These are phyloP conservation scores for Termitomyces titanicus DNA, from an alignment of 768 basidiomycete genomes.

Conservation along the genomic window DNA sequence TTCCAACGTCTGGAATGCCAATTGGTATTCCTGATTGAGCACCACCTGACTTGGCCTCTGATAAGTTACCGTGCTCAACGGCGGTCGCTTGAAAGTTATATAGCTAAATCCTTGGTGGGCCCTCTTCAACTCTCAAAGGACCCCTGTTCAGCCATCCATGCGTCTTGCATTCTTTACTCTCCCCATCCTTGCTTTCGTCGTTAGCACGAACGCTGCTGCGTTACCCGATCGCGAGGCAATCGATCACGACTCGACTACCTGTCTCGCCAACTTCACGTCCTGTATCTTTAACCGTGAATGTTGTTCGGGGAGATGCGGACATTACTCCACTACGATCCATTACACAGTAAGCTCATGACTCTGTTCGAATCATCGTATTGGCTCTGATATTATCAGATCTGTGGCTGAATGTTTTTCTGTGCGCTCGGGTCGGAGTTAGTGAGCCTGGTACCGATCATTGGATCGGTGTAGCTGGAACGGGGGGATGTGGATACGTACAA, in stretches of 20 bases:
- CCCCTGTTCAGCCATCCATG: not conserved
- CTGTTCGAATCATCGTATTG: not conserved
- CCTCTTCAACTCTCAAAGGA: not conserved
- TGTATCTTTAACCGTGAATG: conserved; percentile 1
- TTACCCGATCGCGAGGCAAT: not conserved
- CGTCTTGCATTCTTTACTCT: not conserved
- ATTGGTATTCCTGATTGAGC: too few species aligned
- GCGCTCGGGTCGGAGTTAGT: not conserved
- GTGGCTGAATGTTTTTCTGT: not conserved
- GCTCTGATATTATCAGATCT: not conserved
- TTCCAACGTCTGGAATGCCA: too few species aligned
- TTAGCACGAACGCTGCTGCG: not conserved
- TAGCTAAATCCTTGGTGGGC: not conserved
- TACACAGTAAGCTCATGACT: not conserved
- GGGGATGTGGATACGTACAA: too few species aligned
- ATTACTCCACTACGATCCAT: not conserved
- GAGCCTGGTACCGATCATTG: too few species aligned
- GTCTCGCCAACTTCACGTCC: not conserved
- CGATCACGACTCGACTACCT: not conserved
- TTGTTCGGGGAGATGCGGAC: not conserved
- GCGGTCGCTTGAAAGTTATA: not conserved
- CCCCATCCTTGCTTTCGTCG: not conserved
- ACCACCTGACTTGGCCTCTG: not conserved
- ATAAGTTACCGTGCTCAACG: not conserved
- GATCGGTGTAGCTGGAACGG: too few species aligned